Evolutionary conservation across 345 rosid species (phyloP).

Genomic region (Carallia brachiata): DNA sequence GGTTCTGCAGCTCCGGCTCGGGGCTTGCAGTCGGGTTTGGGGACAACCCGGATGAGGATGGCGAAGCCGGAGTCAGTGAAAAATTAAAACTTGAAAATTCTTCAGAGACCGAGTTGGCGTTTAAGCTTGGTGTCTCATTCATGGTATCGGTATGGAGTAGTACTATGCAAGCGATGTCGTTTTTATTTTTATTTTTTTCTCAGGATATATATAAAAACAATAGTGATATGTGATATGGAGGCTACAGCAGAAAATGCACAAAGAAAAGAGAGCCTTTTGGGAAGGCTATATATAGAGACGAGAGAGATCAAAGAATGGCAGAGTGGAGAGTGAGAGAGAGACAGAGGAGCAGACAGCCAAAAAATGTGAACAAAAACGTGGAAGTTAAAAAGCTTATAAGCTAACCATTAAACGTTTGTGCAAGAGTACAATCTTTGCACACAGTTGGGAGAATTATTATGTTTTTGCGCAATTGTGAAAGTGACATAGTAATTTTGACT

Average conservation of each 20-base stretch:
- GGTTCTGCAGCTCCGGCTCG: constrained; percentile 9
- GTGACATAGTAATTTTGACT: no score
- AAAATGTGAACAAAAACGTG: constrained; percentile 14
- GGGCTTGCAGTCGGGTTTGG: not conserved
- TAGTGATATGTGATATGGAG: no score
- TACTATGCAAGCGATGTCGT: not conserved
- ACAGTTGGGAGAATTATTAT: no score
- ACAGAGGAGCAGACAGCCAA: not conserved
- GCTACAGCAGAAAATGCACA: not conserved
- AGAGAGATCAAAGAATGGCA: not conserved
- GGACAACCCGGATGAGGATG: constrained; percentile 13
- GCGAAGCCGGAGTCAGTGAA: constrained; percentile 6
- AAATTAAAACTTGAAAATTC: constrained; percentile 15
- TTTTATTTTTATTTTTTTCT: no score
- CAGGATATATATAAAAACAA: no score
- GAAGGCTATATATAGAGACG: not conserved
- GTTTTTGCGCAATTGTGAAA: no score
- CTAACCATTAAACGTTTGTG: no score
- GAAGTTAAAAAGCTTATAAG: not conserved
- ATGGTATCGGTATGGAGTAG: no score
- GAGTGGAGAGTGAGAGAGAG: no score
- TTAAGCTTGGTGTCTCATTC: not conserved
- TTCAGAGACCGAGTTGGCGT: constrained; percentile 8
- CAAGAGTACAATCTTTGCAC: no score
- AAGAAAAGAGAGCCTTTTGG: not conserved